Conservation (phyloP, 1,284 basidiomycete genomes). For the Papiliotrema nemorosa region DNA sequence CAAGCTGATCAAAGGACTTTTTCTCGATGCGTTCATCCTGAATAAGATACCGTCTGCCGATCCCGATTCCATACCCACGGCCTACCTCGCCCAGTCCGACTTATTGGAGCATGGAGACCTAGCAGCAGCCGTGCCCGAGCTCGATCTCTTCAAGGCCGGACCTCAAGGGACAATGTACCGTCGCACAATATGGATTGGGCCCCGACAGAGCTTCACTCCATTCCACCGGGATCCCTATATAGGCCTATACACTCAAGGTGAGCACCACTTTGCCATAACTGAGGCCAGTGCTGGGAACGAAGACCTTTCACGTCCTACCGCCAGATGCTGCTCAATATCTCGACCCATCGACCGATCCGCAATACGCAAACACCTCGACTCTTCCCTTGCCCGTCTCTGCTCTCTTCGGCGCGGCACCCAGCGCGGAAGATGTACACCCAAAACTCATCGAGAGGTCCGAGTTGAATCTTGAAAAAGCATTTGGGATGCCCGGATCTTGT, state of each 20-base stretch:
- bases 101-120: constrained; percentile 24
- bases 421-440: constrained; percentile 15
- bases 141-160: constrained; percentile 30
- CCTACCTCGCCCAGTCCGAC: constrained; percentile 44
- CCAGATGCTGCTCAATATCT: constrained; percentile 24
- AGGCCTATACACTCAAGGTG: constrained; percentile 42
- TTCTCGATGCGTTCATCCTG: constrained; percentile 45
- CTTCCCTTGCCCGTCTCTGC: constrained; percentile 32
- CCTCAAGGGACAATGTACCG: constrained; percentile 28
- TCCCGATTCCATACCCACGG: constrained; percentile 26
- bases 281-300: constrained; percentile 29
- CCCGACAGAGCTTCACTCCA: constrained; percentile 36
- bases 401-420: constrained; percentile 8
- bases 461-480: constrained; percentile 17
- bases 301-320: constrained; percentile 39
- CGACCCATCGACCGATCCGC: constrained; percentile 17
- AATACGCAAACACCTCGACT: constrained; percentile 32
- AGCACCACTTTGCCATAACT: constrained; percentile 1
- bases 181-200: constrained; percentile 44
- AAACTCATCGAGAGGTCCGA: constrained; percentile 10
- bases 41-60: constrained; percentile 28
- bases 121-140: constrained; percentile 16
- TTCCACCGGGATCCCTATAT: constrained; percentile 45
- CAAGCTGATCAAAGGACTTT: constrained; percentile 28
- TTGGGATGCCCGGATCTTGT: constrained; percentile 26